Base-by-base conservation (phyloP, 192 early-diverging fungal species). In the Entophlyctis helioformis region DNA sequence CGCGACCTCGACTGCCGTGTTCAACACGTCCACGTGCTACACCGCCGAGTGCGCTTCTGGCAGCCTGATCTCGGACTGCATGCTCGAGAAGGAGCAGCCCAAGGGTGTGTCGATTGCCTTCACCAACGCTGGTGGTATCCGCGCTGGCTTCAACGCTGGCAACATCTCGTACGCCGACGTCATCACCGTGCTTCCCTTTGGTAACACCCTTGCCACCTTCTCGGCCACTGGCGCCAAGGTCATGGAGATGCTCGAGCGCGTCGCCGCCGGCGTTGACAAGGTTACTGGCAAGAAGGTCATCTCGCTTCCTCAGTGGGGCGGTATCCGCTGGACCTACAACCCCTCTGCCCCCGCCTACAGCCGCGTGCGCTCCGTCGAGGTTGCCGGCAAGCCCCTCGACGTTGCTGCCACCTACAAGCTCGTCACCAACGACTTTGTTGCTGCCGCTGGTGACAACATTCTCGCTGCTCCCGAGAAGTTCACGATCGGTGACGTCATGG, bases 61-160 rank as follows among this genome's bases (percentile, higher is more conserved):
- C 37, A 64, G 82, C 48, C 28, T 84, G 24, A 59, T 85, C 4
- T 56, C 81, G 2, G 82, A 85, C 51, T 73, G 80, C 3, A 66
- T 88, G 63, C 53, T 77, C 18, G 56, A n/a, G 21, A 21, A 11
- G 46, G 15, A 60, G 39, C 38, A 51, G 16, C 54, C 56, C 34
- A 32, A 41, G 0, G 41, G 46, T 6, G 48, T 53, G 13, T 56
- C 70, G 23, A 44, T 79, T 19, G 74, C 74, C 3, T 53, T 84
- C 23, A 51, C 79, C 21, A 78, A 82, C 60, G 58, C 73, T 20
- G 86, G 81, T 18, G 60, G 79, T 19, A 59, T 88, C 36, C 73
- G 83, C 20, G 60, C 63, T 5, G 61, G 58, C 0, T n/a, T 84
- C 10, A 57, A 65, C 15, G 19, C 26, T 10, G 81, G 81, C 32